These are phyloP conservation scores for Herpetospermum pedunculosum DNA, from an alignment of 306 rosid genomes.

Conservation along the genomic window DNA sequence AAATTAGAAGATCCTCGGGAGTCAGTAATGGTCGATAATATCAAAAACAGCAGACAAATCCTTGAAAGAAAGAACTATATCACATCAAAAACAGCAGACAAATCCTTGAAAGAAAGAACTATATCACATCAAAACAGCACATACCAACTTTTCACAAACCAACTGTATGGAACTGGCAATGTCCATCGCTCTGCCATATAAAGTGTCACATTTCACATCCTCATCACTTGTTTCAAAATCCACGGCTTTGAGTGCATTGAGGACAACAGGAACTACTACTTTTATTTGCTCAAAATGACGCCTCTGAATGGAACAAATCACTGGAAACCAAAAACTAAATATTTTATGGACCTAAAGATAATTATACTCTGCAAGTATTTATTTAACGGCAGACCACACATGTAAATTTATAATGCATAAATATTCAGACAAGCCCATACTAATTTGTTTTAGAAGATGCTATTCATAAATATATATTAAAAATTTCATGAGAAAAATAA, in stretches of 20 bases:
- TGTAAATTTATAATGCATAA: background rate
- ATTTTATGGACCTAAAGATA: background rate
- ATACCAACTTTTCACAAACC: constrained; percentile 53
- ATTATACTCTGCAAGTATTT: background rate
- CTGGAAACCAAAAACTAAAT: constrained; percentile 32
- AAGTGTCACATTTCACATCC: constrained; percentile 27
- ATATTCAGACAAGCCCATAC: background rate
- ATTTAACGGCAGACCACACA: background rate
- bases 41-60: constrained; percentile 10
- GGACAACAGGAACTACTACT: constrained; percentile 51
- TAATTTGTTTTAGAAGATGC: background rate
- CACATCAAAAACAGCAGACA: constrained; percentile 10
- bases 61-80: constrained; percentile 2
- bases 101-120: constrained; percentile 7
- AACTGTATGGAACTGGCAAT: constrained; percentile 56
- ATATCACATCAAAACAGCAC: constrained; percentile 20
- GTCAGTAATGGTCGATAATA: constrained; percentile 11
- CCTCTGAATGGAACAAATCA: constrained; percentile 52
- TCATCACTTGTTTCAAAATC: constrained; percentile 40
- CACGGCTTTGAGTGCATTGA: constrained; percentile 49
- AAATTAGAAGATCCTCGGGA: constrained; percentile 1
- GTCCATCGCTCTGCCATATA: constrained; percentile 41
- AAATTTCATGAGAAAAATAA: background rate
- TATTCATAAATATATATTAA: background rate
- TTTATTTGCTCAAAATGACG: constrained; percentile 75